Conservation (phyloP, 1,139 yeast species). For the Diutina rugosa region DNA sequence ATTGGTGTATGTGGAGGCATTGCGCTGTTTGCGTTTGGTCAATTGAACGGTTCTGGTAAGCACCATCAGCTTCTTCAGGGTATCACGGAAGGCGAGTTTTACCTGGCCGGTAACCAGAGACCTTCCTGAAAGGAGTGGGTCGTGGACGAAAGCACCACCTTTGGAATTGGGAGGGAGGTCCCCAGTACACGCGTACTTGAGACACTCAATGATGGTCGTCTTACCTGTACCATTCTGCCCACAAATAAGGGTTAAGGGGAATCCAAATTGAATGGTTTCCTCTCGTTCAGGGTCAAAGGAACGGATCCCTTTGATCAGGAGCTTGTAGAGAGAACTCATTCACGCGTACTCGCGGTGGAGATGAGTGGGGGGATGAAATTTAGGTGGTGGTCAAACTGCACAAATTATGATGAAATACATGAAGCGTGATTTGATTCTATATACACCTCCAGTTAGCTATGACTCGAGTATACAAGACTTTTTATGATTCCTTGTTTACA, state of each 20-base stretch:
- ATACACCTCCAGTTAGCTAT: no score
- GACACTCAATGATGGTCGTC: conserved; percentile 90
- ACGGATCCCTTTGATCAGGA: conserved; percentile 81
- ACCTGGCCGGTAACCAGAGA: conserved; percentile 81
- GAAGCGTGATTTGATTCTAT: no score
- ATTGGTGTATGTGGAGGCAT: conserved; percentile 20
- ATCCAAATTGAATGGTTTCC: conserved; percentile 82
- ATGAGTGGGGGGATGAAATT: not conserved
- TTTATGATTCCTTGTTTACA: no score
- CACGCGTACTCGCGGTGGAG: not conserved
- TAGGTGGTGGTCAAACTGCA: not conserved
- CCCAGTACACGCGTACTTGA: conserved; percentile 91
- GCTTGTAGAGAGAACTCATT: conserved; percentile 63
- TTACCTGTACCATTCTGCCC: conserved; percentile 99
- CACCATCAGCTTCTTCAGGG: conserved; percentile 68
- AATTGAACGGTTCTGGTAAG: conserved; percentile 78
- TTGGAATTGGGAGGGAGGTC: conserved; percentile 91
- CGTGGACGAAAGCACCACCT: conserved; percentile 94
- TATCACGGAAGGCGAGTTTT: conserved; percentile 70
- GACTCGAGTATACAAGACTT: no score
- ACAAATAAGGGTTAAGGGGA: conserved; percentile 84
- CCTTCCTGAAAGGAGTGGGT: conserved; percentile 72
- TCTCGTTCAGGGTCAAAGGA: conserved; percentile 76
- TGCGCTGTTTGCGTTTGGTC: conserved; percentile 31
- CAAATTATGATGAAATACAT: not conserved